Evolutionary conservation across 495 filamentous ascomycete genomes (phyloP), one percentile per base, ranked within the genome.

Genomic region (Sporormia fimetaria): DNA sequence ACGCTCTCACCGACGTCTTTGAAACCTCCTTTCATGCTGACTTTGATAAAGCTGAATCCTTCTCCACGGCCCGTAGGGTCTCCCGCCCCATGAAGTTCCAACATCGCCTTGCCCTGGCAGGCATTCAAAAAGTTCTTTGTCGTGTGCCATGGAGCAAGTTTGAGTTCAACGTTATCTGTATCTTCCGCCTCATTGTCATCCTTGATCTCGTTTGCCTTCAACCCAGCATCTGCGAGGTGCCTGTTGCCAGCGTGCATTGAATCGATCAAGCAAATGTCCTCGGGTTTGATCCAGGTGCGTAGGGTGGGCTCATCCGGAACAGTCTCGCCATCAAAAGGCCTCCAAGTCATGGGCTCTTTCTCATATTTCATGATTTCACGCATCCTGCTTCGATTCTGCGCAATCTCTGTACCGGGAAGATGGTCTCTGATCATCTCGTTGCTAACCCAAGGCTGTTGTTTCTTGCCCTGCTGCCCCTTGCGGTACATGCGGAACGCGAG

Each of bases 21-120:
- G 63, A 90, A 99, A 2, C 90, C 90, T 32, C 90, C 90, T 60
- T 99, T 99, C 90, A 99, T 99, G 9, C 83, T 92, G 0, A 85
- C 94, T 53, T 87, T 83, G 50, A 99, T 80, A 58, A 95, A 94
- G 57, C 80, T 94, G 65, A 95, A 88, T 2, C 83, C 90, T 40
- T 93, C 78, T 2, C 90, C 90, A 49, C 84, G 81, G 8, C 87
- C 84, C 6, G 87, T 90, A n/a, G 90, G 90, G 56, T 99, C 90
- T 21, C 92, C 90, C 47, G 87, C 80, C 12, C 90, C 90, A 52
- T 95, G 83, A 7, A 99, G 75, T 42, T 82, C 76, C 31, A 99
- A 72, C 90, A 99, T 99, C 6, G 90, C 90, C 58, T 99, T 99
- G 21, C 86, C 84, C 51, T 86, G 76, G 18, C 86, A 87, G 10